Conservation (phyloP, 345 rosid species). For the Eutrema yunnanense region DNA sequence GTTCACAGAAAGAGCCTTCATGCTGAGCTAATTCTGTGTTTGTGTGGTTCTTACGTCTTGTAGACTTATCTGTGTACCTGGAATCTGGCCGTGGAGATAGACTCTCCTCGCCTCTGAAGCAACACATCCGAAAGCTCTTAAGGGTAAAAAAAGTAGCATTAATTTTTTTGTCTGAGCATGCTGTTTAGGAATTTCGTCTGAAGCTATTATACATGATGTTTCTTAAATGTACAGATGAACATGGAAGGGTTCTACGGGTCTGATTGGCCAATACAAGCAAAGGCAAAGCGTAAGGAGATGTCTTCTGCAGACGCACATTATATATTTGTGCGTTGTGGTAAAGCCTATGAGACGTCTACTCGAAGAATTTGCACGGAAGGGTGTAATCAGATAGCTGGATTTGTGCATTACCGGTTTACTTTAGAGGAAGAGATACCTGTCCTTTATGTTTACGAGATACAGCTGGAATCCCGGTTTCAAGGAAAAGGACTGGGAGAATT, state of each 20-base stretch:
- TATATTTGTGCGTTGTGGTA: conserved; percentile 40
- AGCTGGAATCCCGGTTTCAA: conserved; percentile 60
- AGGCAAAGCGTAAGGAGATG: conserved; percentile 78
- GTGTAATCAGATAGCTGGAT: conserved; percentile 48
- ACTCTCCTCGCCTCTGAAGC: conserved; percentile 51
- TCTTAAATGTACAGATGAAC: conserved; percentile 40
- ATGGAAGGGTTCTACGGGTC: conserved; percentile 69
- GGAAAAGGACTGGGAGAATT: conserved; percentile 78
- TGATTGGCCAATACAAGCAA: conserved; percentile 73
- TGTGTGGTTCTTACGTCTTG: neutral
- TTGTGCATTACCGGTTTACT: conserved; percentile 72
- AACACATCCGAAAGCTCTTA: conserved; percentile 51
- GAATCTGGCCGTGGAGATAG: conserved; percentile 65
- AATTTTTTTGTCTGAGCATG: neutral
- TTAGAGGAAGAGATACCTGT: conserved; percentile 82
- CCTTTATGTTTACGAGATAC: conserved; percentile 82
- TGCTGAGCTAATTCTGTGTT: neutral
- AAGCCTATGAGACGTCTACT: conserved; percentile 21
- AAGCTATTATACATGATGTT: neutral
- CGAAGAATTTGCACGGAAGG: conserved; percentile 4
- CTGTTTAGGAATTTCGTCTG: neutral
- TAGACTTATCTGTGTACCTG: conserved; percentile 56
- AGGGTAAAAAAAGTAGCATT: conserved; percentile 33
- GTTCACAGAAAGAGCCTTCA: neutral
- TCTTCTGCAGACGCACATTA: conserved; percentile 67